Evolutionary conservation across 2,329 filamentous ascomycete genomes (phyloP).

Genomic region (Diaporthe velutina): DNA sequence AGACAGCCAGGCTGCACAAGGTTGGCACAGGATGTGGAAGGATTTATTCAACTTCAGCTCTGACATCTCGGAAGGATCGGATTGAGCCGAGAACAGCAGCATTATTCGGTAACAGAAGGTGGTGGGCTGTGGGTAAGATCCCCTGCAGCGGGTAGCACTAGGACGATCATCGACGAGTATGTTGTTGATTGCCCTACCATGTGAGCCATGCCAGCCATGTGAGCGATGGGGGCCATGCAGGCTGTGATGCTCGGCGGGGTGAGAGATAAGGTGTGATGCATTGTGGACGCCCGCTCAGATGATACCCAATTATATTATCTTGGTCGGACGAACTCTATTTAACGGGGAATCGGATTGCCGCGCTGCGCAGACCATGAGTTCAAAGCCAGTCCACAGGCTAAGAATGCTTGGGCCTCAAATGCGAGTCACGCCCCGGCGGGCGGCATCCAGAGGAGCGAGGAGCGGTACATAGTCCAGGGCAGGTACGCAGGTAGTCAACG

Average conservation of each 20-base stretch:
- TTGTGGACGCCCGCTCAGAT: constrained; percentile 23
- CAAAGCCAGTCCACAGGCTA: constrained; percentile 21
- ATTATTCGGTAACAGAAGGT: background rate
- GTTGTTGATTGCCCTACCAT: constrained; percentile 15
- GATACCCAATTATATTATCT: constrained; percentile 21
- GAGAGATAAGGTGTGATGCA: constrained; percentile 23
- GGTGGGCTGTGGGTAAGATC: background rate
- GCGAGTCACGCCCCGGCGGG: constrained; percentile 17
- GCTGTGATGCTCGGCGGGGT: constrained; percentile 14
- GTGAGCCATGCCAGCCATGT: constrained; percentile 1
- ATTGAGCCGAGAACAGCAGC: background rate
- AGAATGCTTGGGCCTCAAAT: constrained; percentile 16
- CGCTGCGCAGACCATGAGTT: constrained; percentile 22
- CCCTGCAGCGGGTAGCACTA: constrained; percentile 1
- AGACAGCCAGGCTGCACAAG: background rate
- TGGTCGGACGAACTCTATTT: constrained; percentile 25
- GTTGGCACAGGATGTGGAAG: background rate
- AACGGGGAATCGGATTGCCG: constrained; percentile 8
- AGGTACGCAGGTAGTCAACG: background rate
- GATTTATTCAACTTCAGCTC: constrained; percentile 3
- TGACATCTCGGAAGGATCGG: background rate
- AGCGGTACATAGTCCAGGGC: background rate
- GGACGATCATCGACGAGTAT: background rate
- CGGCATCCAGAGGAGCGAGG: background rate
- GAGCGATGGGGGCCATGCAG: background rate